Evolutionary conservation across 805 yeast species (phyloP), one percentile per base, ranked within the genome.

Genomic region (Yarrowia divulgata): DNA sequence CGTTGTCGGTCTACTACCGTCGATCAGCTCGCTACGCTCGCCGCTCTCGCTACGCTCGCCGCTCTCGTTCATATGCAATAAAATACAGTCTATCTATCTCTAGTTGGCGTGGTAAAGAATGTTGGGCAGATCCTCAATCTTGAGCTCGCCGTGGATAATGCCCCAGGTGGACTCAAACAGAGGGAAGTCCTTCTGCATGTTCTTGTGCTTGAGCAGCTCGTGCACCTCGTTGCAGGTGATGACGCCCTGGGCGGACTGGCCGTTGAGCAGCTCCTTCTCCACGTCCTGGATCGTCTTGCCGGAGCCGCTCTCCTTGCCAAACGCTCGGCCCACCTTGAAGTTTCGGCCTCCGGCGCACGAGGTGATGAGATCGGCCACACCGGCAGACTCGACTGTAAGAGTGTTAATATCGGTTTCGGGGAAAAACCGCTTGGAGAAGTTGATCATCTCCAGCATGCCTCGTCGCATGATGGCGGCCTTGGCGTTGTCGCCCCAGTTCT

Each of bases 401-500:
- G 99, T 95, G 70, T 87, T 83, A 39, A 90, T 85, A 71, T 85
- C 81, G 73, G 90, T 87, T 71, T 85, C 87, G 49, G 89, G 93
- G 88, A 87, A 95, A 81, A 91, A 93, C 74, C 83, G 84, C 75
- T 87, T 84, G 50, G 97, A 95, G 79, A 95, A 95, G 77, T 86
- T 85, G 79, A 93, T 90, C 77, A 90, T 91, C 82, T 95, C 99
- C 76, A 89, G 85, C 73, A 95, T 82, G 60, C 99, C 99, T 73
- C 94, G 90, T 82, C 99, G 87, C 93, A 94, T 96, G 75, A 95
- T 88, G 54, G 98, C 99, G 69, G 98, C 90, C 81, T 94, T 93
- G 73, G 99, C 98, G 79, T 95, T 95, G 81, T 93, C 97, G 79
- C 99, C 99, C 99, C 99, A 95, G 72, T 97, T 97, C 72, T 91